phyloP scores from a whole-genome alignment of 306 rosid species.

The Vicia villosa region DNA sequence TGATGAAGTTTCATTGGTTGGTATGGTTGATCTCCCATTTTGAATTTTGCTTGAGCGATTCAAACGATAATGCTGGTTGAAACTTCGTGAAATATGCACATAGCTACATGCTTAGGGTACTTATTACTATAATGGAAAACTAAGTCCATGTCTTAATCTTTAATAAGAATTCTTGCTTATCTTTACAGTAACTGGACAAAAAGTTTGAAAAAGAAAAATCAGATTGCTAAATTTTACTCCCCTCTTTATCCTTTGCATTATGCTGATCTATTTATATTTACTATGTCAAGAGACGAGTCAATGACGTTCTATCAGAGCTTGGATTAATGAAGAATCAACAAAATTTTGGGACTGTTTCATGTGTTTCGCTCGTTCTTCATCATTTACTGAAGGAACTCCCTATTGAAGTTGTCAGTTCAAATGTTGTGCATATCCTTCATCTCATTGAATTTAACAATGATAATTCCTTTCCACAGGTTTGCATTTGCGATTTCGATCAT shows the following conservation, averaged over 20 bases:
- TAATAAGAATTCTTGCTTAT: constrained; percentile 17
- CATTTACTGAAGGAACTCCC: constrained; percentile 90
- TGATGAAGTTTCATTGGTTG: constrained; percentile 25
- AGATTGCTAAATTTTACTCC: constrained; percentile 4
- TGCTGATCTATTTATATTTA: constrained; percentile 35
- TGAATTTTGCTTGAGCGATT: constrained; percentile 15
- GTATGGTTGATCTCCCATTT: constrained; percentile 20
- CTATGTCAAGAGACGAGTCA: constrained; percentile 55
- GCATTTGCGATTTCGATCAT: constrained; percentile 30
- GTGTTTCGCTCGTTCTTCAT: constrained; percentile 78
- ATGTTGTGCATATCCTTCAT: constrained; percentile 63
- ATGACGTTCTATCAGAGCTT: constrained; percentile 63
- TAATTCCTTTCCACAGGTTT: constrained; percentile 78
- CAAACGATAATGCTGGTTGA: constrained; percentile 15
- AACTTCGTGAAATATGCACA: constrained; percentile 22
- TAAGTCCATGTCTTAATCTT: constrained; percentile 5
- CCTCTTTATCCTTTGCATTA: not conserved
- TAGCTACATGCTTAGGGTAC: constrained; percentile 29
- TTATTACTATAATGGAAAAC: constrained; percentile 34
- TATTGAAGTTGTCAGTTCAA: constrained; percentile 58
- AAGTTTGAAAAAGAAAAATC: constrained; percentile 24
- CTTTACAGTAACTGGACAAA: constrained; percentile 12
- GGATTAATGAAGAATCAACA: constrained; percentile 69
- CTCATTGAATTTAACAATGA: constrained; percentile 76
- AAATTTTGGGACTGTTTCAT: constrained; percentile 52